These are phyloP conservation scores for Hirschioporus abietinus DNA, from an alignment of 768 basidiomycete species.

Conservation along the genomic window DNA sequence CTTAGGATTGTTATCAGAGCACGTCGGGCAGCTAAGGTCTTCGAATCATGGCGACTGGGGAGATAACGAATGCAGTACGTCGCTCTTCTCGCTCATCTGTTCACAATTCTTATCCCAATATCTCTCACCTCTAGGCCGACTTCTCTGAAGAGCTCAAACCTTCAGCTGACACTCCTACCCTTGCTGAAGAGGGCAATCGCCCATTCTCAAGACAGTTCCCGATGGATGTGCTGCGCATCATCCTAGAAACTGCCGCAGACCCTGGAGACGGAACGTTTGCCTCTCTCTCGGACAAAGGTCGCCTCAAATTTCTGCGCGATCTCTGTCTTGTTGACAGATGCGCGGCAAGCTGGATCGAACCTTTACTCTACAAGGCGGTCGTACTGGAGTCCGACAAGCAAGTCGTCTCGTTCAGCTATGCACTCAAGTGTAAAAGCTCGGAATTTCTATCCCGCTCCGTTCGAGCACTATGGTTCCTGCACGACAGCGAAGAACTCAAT, in stretches of 20 bases:
- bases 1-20: too few species aligned
- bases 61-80: too few species aligned
- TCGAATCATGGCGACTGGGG: too few species aligned
- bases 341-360: not conserved
- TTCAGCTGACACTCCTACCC: too few species aligned
- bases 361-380: not conserved
- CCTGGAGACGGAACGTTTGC: not conserved
- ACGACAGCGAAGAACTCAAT: not conserved
- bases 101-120: too few species aligned
- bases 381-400: not conserved
- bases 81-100: too few species aligned
- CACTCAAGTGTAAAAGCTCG: not conserved
- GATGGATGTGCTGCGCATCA: not conserved
- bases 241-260: not conserved
- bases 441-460: not conserved
- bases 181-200: too few species aligned
- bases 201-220: too few species aligned
- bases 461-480: not conserved
- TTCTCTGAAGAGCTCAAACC: too few species aligned
- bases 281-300: not conserved
- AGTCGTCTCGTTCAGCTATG: not conserved
- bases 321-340: not conserved
- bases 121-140: too few species aligned
- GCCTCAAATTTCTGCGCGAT: not conserved
- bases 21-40: too few species aligned